phyloP scores from a whole-genome alignment of 345 rosid species.

The Mangifera indica region DNA sequence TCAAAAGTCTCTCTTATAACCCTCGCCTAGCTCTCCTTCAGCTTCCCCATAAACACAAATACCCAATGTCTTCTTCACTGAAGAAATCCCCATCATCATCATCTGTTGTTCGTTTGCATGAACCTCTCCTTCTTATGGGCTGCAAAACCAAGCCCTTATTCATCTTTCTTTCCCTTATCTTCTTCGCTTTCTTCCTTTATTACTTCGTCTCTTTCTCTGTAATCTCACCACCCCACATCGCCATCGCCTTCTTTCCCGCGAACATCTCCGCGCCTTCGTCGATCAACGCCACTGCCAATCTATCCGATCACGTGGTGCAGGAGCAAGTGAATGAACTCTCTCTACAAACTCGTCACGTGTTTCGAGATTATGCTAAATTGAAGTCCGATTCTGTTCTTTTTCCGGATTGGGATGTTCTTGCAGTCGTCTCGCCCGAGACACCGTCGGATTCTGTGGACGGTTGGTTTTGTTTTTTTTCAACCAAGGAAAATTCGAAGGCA shows the following conservation, averaged over 20 bases:
- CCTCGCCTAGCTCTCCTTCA: background rate
- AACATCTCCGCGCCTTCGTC: background rate
- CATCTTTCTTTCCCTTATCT: constrained; percentile 25
- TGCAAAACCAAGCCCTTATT: constrained; percentile 6
- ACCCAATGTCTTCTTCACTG: background rate
- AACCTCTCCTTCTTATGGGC: constrained; percentile 26
- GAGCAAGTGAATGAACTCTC: constrained; percentile 12
- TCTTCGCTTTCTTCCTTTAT: constrained; percentile 27
- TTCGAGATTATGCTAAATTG: constrained; percentile 20
- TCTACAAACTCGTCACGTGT: constrained; percentile 2
- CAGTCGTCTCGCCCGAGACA: constrained; percentile 38
- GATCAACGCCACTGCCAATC: background rate
- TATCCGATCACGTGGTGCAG: constrained; percentile 13
- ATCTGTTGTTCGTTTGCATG: background rate
- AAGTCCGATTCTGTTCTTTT: constrained; percentile 52
- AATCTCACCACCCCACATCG: constrained; percentile 6
- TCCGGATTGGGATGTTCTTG: constrained; percentile 74
- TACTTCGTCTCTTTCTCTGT: constrained; percentile 28
- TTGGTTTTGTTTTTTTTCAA: constrained; percentile 56
- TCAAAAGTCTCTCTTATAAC: background rate
- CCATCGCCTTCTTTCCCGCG: background rate
- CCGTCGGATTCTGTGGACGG: background rate
- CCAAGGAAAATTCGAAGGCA: constrained; percentile 50
- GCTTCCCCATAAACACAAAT: background rate
- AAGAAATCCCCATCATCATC: background rate